Evolutionary conservation across 306 rosid species (phyloP), one percentile per base, ranked within the genome.

Genomic region (Comarum palustre): DNA sequence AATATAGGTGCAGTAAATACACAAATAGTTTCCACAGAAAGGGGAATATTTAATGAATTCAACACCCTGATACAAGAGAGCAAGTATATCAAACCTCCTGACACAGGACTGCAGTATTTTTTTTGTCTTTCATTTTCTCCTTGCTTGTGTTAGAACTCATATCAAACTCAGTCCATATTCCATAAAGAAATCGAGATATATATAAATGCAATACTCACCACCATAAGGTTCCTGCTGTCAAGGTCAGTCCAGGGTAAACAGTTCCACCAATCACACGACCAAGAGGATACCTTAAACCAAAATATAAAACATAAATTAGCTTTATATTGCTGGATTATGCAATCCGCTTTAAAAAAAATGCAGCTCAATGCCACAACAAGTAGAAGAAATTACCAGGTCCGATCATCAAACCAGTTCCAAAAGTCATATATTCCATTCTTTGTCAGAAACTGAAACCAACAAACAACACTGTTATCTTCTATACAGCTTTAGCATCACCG

Each of bases 361-460:
- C 61, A 61, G 76, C 41, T 20, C 29, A n/a, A 54, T 6, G 16
- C 45, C 51, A 71, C n/a, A 39, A 19, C 45, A 62, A 39, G 13
- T 9, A 51, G 39, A 25, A 50, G 74, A 79, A 76, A 62, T 66
- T 90, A 94, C 98, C 97, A 94, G 67, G 98, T 94, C 45, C 98
- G 89, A 69, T 94, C 98, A 83, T 94, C 98, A 77, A 94, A 94
- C 98, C 98, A 94, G 81, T 94, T 94, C 98, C 97, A 91, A 82
- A 94, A 94, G 60, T 94, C 97, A 82, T 94, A 94, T 82, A 91
- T 89, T 69, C 98, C 98, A 76, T 88, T 94, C 90, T 94, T 94
- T 3, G 92, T 82, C 83, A 94, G 87, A 88, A 48, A 89, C 98
- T 94, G 98, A 72, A 89, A 83, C 84, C 78, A 87, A 83, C 68